A percentile compares a stretch with the other conserved stretches of the same genome.
These are phyloP conservation scores for Russula sp. DNA, from an alignment of 768 basidiomycete species.

Conservation along the genomic window DNA sequence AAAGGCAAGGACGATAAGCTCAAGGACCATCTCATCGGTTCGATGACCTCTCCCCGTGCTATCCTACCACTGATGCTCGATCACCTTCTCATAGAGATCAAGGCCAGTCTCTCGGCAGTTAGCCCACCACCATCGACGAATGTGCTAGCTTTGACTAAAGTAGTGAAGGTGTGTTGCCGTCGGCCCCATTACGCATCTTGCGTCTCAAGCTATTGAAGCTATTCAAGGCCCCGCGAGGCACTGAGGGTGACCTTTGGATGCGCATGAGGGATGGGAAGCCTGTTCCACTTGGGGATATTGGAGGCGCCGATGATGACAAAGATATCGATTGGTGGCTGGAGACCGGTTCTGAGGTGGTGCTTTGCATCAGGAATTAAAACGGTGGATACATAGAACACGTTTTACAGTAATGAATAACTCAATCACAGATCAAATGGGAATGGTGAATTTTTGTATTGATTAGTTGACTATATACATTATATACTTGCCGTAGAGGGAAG, in stretches of 20 bases:
- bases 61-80: neutral
- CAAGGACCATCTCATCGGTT: constrained; percentile 60
- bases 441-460: constrained; percentile 2
- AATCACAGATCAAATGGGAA: neutral
- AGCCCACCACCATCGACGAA: constrained; percentile 15
- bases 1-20: constrained; percentile 47
- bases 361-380: constrained; percentile 22
- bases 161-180: constrained; percentile 60
- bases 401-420: constrained; percentile 9
- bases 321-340: constrained; percentile 72
- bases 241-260: constrained; percentile 51
- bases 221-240: constrained; percentile 35
- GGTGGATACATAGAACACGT: neutral
- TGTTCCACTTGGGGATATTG: constrained; percentile 40
- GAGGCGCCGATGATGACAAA: constrained; percentile 42
- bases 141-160: constrained; percentile 31
- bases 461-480: constrained; percentile 10
- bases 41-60: constrained; percentile 19
- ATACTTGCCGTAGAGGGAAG: neutral
- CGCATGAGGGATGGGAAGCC: constrained; percentile 49
- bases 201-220: constrained; percentile 53
- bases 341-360: constrained; percentile 42
- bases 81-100: constrained; percentile 28
- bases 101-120: constrained; percentile 15
- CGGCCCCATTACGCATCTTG: constrained; percentile 63